Conservation (phyloP, 129 eudicot genomes). For the Gnaphalium uliginosum region DNA sequence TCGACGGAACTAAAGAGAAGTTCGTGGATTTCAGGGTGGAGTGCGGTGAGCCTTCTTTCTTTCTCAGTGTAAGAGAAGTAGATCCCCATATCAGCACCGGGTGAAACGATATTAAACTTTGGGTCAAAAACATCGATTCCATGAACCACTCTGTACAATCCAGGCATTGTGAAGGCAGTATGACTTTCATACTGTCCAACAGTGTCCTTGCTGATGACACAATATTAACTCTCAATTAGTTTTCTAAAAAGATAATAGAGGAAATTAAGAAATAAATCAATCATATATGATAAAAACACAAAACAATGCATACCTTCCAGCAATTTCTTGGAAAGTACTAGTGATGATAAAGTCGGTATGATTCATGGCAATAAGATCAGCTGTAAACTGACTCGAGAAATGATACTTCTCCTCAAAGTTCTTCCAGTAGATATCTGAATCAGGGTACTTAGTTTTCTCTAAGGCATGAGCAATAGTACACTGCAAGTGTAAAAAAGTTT, state of each 20-base stretch:
- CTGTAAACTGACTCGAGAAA: constrained; percentile 88
- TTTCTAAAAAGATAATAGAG: not conserved
- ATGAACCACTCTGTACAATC: constrained; percentile 89
- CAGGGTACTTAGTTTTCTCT: constrained; percentile 91
- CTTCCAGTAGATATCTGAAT: constrained; percentile 86
- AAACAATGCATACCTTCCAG: constrained; percentile 60
- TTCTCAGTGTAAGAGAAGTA: constrained; percentile 70
- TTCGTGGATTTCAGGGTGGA: constrained; percentile 86
- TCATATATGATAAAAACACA: not conserved
- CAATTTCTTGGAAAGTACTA: constrained; percentile 95
- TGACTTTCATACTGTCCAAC: constrained; percentile 98
- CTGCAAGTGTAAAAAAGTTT: constrained; percentile 30
- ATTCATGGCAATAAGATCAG: constrained; percentile 92
- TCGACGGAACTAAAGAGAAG: constrained; percentile 80
- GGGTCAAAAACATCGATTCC: constrained; percentile 94
- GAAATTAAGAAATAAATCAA: not conserved
- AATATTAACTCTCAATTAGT: not conserved
- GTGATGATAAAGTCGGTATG: constrained; percentile 96
- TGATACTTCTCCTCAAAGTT: constrained; percentile 85
- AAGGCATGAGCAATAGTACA: constrained; percentile 96
- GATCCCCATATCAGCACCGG: constrained; percentile 83
- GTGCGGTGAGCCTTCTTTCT: constrained; percentile 68
- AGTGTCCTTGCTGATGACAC: constrained; percentile 66
- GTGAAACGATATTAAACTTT: constrained; percentile 88
- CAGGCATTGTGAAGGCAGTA: constrained; percentile 89